Percentiles rank a stretch among this genome's conserved stretches.
These are phyloP conservation scores for Paraphaeosphaeria sporulosa DNA, from an alignment of 2,329 filamentous ascomycete species.

Conservation along the genomic window DNA sequence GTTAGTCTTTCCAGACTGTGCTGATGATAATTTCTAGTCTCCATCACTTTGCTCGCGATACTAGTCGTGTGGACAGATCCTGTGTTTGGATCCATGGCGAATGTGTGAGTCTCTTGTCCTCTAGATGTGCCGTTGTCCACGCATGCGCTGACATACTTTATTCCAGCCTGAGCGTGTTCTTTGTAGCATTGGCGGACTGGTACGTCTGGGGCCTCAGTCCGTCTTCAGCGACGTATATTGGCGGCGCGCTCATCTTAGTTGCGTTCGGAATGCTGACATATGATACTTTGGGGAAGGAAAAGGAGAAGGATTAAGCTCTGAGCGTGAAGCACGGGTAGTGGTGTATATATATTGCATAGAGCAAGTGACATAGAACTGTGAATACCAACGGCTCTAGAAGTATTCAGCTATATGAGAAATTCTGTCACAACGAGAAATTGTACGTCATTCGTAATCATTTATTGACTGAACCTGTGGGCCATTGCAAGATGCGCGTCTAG, in stretches of 20 bases:
- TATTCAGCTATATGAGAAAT: too few species aligned
- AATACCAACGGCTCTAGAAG: too few species aligned
- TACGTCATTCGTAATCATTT: constrained; percentile 6
- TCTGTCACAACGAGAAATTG: neutral
- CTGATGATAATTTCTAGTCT: neutral
- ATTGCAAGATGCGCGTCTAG: neutral
- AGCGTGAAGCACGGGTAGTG: neutral
- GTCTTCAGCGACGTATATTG: neutral
- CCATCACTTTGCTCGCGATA: neutral
- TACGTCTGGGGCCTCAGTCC: neutral
- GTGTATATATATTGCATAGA: neutral
- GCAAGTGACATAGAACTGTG: neutral
- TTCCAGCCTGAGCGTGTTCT: neutral
- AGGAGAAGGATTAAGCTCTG: neutral
- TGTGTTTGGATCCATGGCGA: neutral
- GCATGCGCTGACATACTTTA: too few species aligned
- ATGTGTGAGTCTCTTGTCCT: neutral
- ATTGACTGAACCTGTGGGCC: neutral
- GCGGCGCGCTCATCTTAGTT: neutral
- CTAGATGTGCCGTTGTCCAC: too few species aligned
- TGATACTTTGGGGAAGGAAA: neutral
- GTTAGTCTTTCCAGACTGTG: too few species aligned
- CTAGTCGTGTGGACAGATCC: neutral
- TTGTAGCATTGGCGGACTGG: neutral
- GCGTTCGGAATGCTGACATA: neutral